Base-by-base conservation (phyloP, 2,329 filamentous ascomycete species). In the Arachnopeziza araneosa region DNA sequence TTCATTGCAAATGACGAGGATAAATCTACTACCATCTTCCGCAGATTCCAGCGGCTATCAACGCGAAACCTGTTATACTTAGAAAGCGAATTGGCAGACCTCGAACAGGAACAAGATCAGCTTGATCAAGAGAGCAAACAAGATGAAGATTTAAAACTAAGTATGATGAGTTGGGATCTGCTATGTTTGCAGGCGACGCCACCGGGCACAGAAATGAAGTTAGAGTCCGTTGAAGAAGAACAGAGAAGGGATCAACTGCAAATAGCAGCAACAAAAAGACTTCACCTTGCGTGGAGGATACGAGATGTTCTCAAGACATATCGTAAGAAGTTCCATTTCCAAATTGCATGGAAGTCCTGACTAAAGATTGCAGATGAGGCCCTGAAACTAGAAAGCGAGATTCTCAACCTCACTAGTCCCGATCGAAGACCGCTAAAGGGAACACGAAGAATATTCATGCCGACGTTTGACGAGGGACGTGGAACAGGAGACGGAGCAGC, bases 1-100 rank as follows among this genome's bases (percentile, higher is more conserved):
- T 32, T 32, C 14, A 64, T 66, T 19, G 59, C 55, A 8, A 57
- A 30, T 49, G 64, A 66, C 24, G 24, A 24, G 6, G 66, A 67
- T 50, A 62, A 61, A 23, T 64, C 58, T 1, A 63, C 63, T 2
- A 63, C 65, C 0, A 64, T 68, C n/a, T 68, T 60, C 30, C 55
- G 65, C 36, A 57, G 64, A 8, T 68, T 66, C 52, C 56, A 67
- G 36, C 14, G 36, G 30, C 54, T 68, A 8, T 62, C 65, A 3
- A 61, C 66, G 4, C 54, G 66, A 24, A 67, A 66, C 52, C 56
- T 68, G 1, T 12, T 68, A 9, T 66, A 57, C 19, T 50, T 57
- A 22, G 51, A 68, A 58, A 56, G 57, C 7, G 62, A 68, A 32
- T 54, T 67, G 14, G 60, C 62, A 21, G 65, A 68, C 30, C 50